phyloP scores from a whole-genome alignment of 192 early-diverging fungal genomes.

The Gamsiella multidivaricata region DNA sequence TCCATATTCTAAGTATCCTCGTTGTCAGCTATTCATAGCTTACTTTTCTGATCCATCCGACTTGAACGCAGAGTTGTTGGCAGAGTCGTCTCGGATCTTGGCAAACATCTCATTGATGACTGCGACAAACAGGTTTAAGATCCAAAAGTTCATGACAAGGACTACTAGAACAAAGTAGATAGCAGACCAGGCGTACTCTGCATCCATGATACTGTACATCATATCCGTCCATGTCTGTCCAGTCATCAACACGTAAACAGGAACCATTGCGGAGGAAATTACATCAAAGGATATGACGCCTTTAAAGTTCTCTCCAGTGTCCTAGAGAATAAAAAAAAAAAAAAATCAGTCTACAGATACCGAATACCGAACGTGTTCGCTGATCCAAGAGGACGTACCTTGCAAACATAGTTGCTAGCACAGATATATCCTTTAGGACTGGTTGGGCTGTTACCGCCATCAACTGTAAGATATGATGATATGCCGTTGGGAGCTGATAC shows the following conservation, averaged over 20 bases:
- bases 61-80: constrained; percentile 68
- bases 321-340: constrained; percentile 7
- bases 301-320: constrained; percentile 40
- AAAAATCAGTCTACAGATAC: neutral
- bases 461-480: constrained; percentile 10
- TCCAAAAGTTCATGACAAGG: constrained; percentile 72
- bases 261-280: constrained; percentile 63
- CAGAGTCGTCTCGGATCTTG: constrained; percentile 68
- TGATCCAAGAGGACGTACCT: constrained; percentile 40
- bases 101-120: constrained; percentile 75
- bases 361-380: no score
- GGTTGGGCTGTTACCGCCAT: neutral
- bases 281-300: constrained; percentile 64
- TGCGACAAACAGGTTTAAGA: constrained; percentile 73
- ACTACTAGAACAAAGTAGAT: constrained; percentile 68
- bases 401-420: constrained; percentile 55
- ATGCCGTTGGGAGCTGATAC: neutral
- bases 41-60: constrained; percentile 55
- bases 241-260: constrained; percentile 66
- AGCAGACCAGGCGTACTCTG: constrained; percentile 61
- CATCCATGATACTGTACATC: constrained; percentile 71
- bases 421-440: constrained; percentile 67
- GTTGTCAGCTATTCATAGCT: neutral
- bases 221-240: constrained; percentile 72
- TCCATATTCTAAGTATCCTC: neutral